Base-by-base conservation (phyloP, 2,329 filamentous ascomycete species). In the Aspergillus clavatus region DNA sequence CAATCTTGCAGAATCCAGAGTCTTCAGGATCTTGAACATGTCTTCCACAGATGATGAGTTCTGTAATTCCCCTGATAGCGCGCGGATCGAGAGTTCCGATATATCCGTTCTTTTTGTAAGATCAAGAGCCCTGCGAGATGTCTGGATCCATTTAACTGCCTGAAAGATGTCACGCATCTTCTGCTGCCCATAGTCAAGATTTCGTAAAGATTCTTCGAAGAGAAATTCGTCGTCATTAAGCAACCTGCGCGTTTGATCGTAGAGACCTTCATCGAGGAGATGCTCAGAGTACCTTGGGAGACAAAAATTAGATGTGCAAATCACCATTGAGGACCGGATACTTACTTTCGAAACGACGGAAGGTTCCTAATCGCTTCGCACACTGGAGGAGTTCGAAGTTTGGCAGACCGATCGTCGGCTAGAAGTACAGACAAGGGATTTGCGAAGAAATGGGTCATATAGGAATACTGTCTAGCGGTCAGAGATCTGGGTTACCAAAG, bases 361-460 rank as follows among this genome's bases (percentile, higher is more conserved):
- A 81, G 54, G 49, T 77, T 80, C 19, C 81, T 73, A 19, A 80
- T 61, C 21, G 78, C 78, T 53, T 80, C 73, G 38, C 76, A 75
- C 14, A 78, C 69, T 31, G 75, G 71, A 5, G 47, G 48, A 51
- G 59, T 42, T 57, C 72, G 38, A 10, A 58, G 50, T 1, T 65
- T 40, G 2, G 60, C 53, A 7, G 49, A 29, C 14, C 38, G 19
- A 7, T 54, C 41, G 6, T 57, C 45, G 36, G 59, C 59, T n/a
- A 81, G 61, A 37, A 83, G 70, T 3, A 78, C 58, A 26, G 75
- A 75, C 2, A 81, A 61, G 5, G 76, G 72, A 55, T 81, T 83
- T 21, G 80, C 79, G 51, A 81, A 83, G 58, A 80, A 82, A 52
- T 81, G 77, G 7, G 77, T 77, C 80, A 84, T 82, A 55, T 79